These are phyloP conservation scores for Alternaria novae-zelandiae DNA, from an alignment of 2,329 filamentous ascomycete genomes.

Conservation along the genomic window DNA sequence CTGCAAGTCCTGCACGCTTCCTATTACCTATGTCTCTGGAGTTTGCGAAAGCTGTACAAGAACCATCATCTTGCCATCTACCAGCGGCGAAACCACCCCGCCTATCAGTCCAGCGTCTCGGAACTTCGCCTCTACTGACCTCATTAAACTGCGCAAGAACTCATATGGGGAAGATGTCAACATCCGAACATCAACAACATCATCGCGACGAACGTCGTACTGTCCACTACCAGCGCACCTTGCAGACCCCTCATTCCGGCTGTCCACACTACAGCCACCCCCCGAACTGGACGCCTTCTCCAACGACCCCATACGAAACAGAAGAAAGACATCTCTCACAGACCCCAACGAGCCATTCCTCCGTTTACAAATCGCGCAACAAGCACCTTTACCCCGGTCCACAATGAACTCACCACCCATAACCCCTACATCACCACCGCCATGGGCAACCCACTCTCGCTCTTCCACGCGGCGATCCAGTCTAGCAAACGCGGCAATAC, in stretches of 20 bases:
- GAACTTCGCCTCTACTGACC: slow-evolving; percentile 32
- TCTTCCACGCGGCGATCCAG: slow-evolving; percentile 30
- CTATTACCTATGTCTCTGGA: slow-evolving; percentile 34
- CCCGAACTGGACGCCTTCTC: slow-evolving; percentile 12
- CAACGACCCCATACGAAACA: slow-evolving; percentile 11
- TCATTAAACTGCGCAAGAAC: slow-evolving; percentile 25
- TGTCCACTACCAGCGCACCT: slow-evolving; percentile 28
- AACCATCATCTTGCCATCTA: slow-evolving; percentile 29
- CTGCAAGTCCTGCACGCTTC: slow-evolving; percentile 39
- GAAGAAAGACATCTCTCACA: slow-evolving; percentile 38
- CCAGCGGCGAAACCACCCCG: slow-evolving; percentile 33
- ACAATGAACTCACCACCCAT: slow-evolving; percentile 19
- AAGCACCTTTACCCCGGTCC: slow-evolving; percentile 11
- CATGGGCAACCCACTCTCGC: slow-evolving; percentile 28
- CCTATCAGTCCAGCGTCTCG: slow-evolving; percentile 30
- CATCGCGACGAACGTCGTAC: slow-evolving; percentile 25
- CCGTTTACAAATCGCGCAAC: slow-evolving; percentile 35
- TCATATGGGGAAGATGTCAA: slow-evolving; percentile 20
- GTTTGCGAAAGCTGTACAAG: slow-evolving; percentile 42
- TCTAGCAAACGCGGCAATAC: slow-evolving; percentile 32
- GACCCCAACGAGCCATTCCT: slow-evolving; percentile 40
- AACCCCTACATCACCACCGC: slow-evolving; percentile 33
- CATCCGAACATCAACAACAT: slow-evolving; percentile 20
- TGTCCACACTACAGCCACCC: slow-evolving; percentile 38
- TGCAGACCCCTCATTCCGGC: slow-evolving; percentile 36